Evolutionary conservation across 2,329 filamentous ascomycete species (phyloP), one percentile per base, ranked within the genome.

Genomic region (Hymenoscyphus scutula): DNA sequence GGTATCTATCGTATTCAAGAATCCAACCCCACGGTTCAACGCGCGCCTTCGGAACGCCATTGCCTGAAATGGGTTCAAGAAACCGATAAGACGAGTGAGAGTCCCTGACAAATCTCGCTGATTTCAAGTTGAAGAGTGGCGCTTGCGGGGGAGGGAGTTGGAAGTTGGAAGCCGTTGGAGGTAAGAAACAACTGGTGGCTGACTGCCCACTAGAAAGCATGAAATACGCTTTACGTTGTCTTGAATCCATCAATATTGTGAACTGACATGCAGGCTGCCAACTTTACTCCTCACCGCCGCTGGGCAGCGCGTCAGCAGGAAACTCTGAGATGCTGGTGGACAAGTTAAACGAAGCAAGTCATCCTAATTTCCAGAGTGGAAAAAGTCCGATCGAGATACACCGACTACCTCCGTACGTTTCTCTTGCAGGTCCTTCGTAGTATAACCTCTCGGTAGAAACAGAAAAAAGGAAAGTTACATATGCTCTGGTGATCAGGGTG

Each of bases 241-340:
- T 45, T 45, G 41, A 45, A 45, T 45, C 41, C 41, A 23, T 19
- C 41, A 45, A 45, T 19, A 45, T 45, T 45, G 41, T 45, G 41
- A 45, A 45, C n/a, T 17, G 23, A n/a, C 41, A 45, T 45, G 41
- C 41, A 45, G 41, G 41, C 23, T 45, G 7, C 41, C 41, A 45
- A 48, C 6, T 48, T 23, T 23, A 5, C n/a, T 48, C 41, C 19
- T 48, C 41, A 48, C 41, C 41, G 41, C 41, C 19, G 41, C n/a
- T 19, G 41, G 41, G 23, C 41, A 48, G 41, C 41, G n/a, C n/a
- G 19, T 48, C 19, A 48, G 41, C 41, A 48, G 19, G 19, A 10
- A 25, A 10, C 4, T 48, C 7, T 8, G 41, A 11, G 41, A 48
- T 48, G 1, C 41, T 48, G 19, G 19, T 25, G 41, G 19, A 10